A percentile compares a stretch with the other conserved stretches of the same genome.
phyloP scores from a whole-genome alignment of 2,329 filamentous ascomycete species.

The Neurospora sp. region DNA sequence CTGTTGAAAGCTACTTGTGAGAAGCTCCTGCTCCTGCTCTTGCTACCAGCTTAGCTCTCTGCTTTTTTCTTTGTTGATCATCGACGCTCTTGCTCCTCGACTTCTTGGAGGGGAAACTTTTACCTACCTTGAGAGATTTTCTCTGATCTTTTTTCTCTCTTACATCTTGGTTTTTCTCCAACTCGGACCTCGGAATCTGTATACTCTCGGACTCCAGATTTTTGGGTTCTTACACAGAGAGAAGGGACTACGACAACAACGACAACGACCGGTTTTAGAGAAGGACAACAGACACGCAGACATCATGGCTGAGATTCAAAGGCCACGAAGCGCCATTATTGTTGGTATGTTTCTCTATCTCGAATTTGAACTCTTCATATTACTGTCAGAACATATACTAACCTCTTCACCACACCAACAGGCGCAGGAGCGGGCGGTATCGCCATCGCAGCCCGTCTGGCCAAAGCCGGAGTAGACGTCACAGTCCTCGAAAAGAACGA shows the following conservation, averaged over 20 bases:
- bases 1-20: not conserved
- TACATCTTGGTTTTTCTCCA: not conserved
- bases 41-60: not conserved
- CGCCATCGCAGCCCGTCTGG: constrained; percentile 60
- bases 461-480: constrained; percentile 60
- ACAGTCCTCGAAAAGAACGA: constrained; percentile 70
- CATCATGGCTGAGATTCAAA: not conserved
- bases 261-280: not conserved
- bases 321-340: constrained; percentile 5
- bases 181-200: no score
- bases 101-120: not conserved
- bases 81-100: not conserved
- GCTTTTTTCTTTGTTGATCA: not conserved
- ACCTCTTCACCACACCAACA: constrained; percentile 23
- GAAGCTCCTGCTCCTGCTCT: not conserved
- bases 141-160: not conserved
- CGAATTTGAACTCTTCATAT: not conserved
- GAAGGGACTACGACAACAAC: not conserved
- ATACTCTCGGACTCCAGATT: not conserved
- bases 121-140: not conserved
- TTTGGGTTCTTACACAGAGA: not conserved
- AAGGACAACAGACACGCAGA: not conserved
- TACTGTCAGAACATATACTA: not conserved
- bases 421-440: constrained; percentile 65
- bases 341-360: constrained; percentile 3